Conservation (phyloP, 2,329 filamentous ascomycete species). For the Paramyrothecium roridum region DNA sequence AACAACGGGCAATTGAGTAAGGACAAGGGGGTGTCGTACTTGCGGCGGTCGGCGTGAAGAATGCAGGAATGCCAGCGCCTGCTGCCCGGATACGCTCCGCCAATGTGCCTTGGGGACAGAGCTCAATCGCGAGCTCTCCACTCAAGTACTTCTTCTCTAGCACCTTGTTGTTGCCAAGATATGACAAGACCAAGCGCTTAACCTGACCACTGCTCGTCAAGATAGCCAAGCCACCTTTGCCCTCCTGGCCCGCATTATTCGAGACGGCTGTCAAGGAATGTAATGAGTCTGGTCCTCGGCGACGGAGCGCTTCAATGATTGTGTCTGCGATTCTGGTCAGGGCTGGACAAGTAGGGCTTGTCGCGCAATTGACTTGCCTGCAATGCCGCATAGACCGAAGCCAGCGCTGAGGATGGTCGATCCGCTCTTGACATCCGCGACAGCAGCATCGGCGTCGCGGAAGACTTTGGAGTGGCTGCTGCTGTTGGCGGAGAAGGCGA, state of each 20-base stretch:
- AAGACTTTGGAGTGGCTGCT: constrained; percentile 44
- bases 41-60: constrained; percentile 74
- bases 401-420: constrained; percentile 72
- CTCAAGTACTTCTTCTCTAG: constrained; percentile 72
- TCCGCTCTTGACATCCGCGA: constrained; percentile 68
- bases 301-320: constrained; percentile 65
- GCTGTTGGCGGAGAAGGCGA: constrained; percentile 10
- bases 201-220: constrained; percentile 69
- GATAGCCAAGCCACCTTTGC: constrained; percentile 64
- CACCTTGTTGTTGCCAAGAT: constrained; percentile 73
- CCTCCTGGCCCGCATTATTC: constrained; percentile 74
- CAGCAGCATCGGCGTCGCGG: constrained; percentile 61
- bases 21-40: constrained; percentile 36
- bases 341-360: not conserved
- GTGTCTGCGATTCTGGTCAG: constrained; percentile 49
- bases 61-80: constrained; percentile 75
- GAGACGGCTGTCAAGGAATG: constrained; percentile 72
- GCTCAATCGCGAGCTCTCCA: constrained; percentile 71
- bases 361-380: constrained; percentile 40
- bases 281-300: constrained; percentile 56
- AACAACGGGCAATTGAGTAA: not conserved
- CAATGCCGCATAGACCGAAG: constrained; percentile 79
- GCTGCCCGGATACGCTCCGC: constrained; percentile 70
- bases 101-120: constrained; percentile 73
- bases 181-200: constrained; percentile 69